These are phyloP conservation scores for Pholiota adiposa DNA, from an alignment of 1,284 basidiomycete genomes.

Conservation along the genomic window DNA sequence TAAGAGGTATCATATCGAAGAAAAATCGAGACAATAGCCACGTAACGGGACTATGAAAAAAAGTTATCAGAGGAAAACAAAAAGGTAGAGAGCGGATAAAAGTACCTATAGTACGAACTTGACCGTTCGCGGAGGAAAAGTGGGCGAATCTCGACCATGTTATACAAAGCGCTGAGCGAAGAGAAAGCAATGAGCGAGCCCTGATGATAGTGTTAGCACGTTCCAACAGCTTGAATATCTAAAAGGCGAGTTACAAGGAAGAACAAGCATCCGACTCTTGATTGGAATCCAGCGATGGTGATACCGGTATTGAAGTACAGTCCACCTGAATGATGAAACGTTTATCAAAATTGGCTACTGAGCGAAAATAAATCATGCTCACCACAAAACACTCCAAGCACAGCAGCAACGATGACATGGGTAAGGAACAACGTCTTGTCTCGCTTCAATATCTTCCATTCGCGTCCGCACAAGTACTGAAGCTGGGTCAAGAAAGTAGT, in stretches of 20 bases:
- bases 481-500: conserved; percentile 88
- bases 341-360: neutral
- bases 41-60: conserved; percentile 65
- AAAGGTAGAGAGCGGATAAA: neutral
- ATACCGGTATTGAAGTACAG: conserved; percentile 80
- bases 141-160: conserved; percentile 78
- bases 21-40: conserved; percentile 86
- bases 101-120: conserved; percentile 75
- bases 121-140: conserved; percentile 89
- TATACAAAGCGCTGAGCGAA: conserved; percentile 85
- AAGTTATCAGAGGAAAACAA: neutral
- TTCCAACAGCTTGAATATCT: neutral
- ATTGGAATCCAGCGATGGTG: conserved; percentile 91
- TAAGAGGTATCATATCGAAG: conserved; percentile 85
- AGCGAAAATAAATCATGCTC: conserved; percentile 22
- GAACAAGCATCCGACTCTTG: conserved; percentile 87
- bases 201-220: conserved; percentile 36
- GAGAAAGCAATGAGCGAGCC: conserved; percentile 89
- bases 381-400: conserved; percentile 85
- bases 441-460: conserved; percentile 82
- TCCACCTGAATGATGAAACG: conserved; percentile 57
- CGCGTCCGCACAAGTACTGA: conserved; percentile 75
- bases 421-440: conserved; percentile 84
- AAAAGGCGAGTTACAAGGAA: conserved; percentile 68
- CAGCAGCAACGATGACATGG: conserved; percentile 68